A percentile compares a stretch with the other conserved stretches of the same genome.
These are phyloP conservation scores for Globomyces sp. DNA, from an alignment of 371 early-diverging fungal species.

Conservation along the genomic window DNA sequence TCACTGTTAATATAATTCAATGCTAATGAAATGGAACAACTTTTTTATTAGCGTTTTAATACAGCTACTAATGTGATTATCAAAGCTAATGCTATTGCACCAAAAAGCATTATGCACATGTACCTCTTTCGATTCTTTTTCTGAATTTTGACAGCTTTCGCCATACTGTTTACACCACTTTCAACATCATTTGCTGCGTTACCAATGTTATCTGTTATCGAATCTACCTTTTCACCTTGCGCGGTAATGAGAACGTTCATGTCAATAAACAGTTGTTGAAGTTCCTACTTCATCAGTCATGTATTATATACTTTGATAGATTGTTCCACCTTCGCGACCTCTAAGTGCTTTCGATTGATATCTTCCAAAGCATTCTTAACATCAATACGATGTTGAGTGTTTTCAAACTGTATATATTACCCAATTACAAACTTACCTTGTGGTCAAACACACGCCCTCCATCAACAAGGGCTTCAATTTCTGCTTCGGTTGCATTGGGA, in stretches of 20 bases:
- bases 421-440: neutral
- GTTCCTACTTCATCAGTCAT: slow-evolving; percentile 55
- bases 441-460: slow-evolving; percentile 80
- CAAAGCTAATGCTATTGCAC: neutral
- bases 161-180: slow-evolving; percentile 66
- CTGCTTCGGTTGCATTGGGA: slow-evolving; percentile 77
- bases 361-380: slow-evolving; percentile 76
- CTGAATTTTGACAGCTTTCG: slow-evolving; percentile 67
- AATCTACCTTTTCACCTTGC: slow-evolving; percentile 71
- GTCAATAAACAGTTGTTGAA: slow-evolving; percentile 85
- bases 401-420: slow-evolving; percentile 41
- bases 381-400: slow-evolving; percentile 72
- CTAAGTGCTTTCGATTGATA: slow-evolving; percentile 83
- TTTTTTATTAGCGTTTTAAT: too few species aligned
- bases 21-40: too few species aligned
- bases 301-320: slow-evolving; percentile 63
- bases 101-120: neutral
- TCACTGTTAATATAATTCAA: neutral
- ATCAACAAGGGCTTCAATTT: slow-evolving; percentile 72
- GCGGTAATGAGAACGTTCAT: slow-evolving; percentile 83
- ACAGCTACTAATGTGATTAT: neutral
- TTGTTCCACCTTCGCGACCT: slow-evolving; percentile 82
- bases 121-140: slow-evolving; percentile 68
- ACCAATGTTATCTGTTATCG: slow-evolving; percentile 66
- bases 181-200: slow-evolving; percentile 66